These are phyloP conservation scores for Dichotomopilus funicola DNA, from an alignment of 2,329 filamentous ascomycete species.

Conservation along the genomic window DNA sequence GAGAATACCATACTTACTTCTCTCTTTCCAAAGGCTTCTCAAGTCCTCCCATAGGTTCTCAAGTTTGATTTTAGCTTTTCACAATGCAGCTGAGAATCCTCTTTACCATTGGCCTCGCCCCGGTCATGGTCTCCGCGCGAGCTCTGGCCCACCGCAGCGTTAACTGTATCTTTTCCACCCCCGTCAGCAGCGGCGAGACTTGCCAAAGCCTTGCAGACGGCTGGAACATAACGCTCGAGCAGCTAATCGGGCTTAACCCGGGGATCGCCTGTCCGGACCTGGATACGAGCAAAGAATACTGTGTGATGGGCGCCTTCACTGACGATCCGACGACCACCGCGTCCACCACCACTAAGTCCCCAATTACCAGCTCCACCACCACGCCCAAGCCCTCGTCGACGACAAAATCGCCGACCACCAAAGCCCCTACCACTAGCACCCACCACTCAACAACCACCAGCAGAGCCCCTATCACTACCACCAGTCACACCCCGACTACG, in stretches of 20 bases:
- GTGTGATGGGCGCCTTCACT: constrained; percentile 10
- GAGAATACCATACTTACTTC: too few relatives aligned
- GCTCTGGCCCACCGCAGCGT: constrained; percentile 3
- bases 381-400: background rate
- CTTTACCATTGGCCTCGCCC: background rate
- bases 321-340: constrained; percentile 4
- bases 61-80: background rate
- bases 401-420: constrained; percentile 3
- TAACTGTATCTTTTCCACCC: constrained; percentile 5
- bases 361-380: background rate
- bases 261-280: constrained; percentile 11
- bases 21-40: too few relatives aligned
- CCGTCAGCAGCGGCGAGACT: constrained; percentile 1
- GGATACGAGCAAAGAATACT: constrained; percentile 9
- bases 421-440: background rate
- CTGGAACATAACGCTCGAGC: constrained; percentile 11
- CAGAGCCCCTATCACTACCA: background rate
- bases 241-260: constrained; percentile 18
- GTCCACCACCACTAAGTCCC: constrained; percentile 6
- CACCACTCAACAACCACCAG: background rate
- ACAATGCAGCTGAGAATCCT: constrained; percentile 3
- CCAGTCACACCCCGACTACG: background rate
- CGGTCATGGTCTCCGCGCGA: background rate
- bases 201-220: constrained; percentile 13
- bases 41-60: background rate